Evolutionary conservation across 2,329 filamentous ascomycete genomes (phyloP), one percentile per base, ranked within the genome.

Genomic region (Triangularia setosa): DNA sequence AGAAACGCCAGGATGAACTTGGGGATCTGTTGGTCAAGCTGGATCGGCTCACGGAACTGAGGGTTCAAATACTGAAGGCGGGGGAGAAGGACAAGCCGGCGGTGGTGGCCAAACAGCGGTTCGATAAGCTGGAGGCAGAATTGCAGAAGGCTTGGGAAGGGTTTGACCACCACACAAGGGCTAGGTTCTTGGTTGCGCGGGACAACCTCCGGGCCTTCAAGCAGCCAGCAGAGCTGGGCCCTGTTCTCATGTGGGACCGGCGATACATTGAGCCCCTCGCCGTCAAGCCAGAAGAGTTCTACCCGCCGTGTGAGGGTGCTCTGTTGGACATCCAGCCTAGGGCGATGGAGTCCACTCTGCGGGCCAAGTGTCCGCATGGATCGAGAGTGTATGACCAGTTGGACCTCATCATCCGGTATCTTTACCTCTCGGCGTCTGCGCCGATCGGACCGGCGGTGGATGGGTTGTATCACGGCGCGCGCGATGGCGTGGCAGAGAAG

Each of bases 231-330:
- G 40, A 21, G 40, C 4, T 48, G 11, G 40, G 40, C 4, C 83
- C 86, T 0, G 70, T 82, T 0, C 75, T 94, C 3, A 71, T 80
- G 25, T 93, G 88, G 86, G 92, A 96, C 74, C 81, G 84, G 1
- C 87, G 93, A 16, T 77, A 80, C 1, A 87, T 86, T 71, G 91
- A 96, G 71, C 90, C 92, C 0, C 79, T 97, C 16, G 75, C 79
- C 24, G 83, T 85, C 2, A 65, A 79, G 4, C 60, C 75, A 0
- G 72, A 82, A 0, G 93, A 96, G 68, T 89, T 92, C 71, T 91
- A 82, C 73, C 91, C 1, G 79, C 82, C 24, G 75, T 80, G 8
- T 77, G 80, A 6, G 79, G 86, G 62, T 77, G 79, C 11, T 83
- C 14, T 94, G 3, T 73, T 93, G 16, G 90, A 93, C 73, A 79